Base-by-base conservation (phyloP, 176 grass and related monocot species). In the Triticum timopheevii region DNA sequence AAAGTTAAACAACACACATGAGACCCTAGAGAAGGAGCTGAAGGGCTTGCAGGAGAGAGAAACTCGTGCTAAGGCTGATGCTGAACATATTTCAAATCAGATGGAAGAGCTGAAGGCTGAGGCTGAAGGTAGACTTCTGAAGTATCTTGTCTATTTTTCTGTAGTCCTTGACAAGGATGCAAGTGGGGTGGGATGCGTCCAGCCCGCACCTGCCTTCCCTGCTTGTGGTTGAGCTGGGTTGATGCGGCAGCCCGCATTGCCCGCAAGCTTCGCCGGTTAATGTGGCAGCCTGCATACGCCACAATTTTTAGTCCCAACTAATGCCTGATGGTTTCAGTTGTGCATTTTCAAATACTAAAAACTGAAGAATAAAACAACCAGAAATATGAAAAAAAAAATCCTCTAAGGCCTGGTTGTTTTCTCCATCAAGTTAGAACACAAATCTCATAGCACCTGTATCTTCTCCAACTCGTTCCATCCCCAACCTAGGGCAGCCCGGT, bases 41-140 rank as follows among this genome's bases (percentile, higher is more conserved):
- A 93, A 92, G 80, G 61, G 79, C 67, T 88, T 91, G 76, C 89
- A 91, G 83, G 88, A 92, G 76, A 98, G 84, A 82, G 96, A 98
- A 31, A 91, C 86, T 85, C 61, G 79, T 89, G 96, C 92, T 62
- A 93, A 92, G 88, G 83, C 78, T 61, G 87, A 87, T 69, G 88
- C 82, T 8, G 90, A 92, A 13, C 78, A 94, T 84, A 90, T 96
- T 89, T 82, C 83, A 79, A 67, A 89, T 82, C 88, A 94, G 84
- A 96, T 98, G 84, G 94, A 98, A 66, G 90, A 88, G 83, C 63
- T 93, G 61, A 95, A 98, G 91, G 65, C 82, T 61, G 89, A 92
- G 38, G 93, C 92, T 92, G 93, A 98, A 77, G 96, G 96, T 98
- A 92, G 64, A 75, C 25, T 67, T 80, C 78, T 49, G n/a, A 83